Evolutionary conservation across 768 basidiomycete genomes (phyloP), one percentile per base, ranked within the genome.

Genomic region (Russula dissimulans): DNA sequence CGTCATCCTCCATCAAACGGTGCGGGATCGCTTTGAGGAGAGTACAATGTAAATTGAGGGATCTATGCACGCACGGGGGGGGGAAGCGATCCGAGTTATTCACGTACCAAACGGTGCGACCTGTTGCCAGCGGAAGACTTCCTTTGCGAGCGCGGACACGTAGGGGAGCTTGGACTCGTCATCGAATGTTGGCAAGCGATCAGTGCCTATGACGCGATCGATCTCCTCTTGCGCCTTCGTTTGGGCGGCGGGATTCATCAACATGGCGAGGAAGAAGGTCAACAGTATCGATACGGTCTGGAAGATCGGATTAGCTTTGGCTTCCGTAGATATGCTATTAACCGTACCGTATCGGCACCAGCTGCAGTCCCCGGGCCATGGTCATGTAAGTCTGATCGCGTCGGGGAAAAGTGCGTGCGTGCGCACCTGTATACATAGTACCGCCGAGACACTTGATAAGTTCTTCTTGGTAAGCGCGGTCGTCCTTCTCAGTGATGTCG

Each of bases 201-300:
- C 63, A 4, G 18, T 53, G 17, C 69, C 69, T 4, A 71, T 44
- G 2, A 71, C 65, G 5, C 50, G 46, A 46, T 71, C 71, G 5
- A 72, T 60, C 51, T 72, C 70, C 45, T 67, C 64, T 47, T 69
- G 69, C 3, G 65, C 69, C 50, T 58, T 59, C 1, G 15, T 18
- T 54, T 66, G 63, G 3, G 65, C 68, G 0, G 50, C 63, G 1
- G 66, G 71, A 54, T 64, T 57, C 59, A 64, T 64, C 42, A 60
- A 55, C 67, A 68, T 68, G 4, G 60, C 67, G 17, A 68, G 61
- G 53, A 69, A 56, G 52, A 70, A 69, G 1, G 66, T 62, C 51
- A 56, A 38, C 8, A 67, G 15, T 29, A 65, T 45, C 2, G 66
- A 59, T 12, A 62, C 60, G n/a, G 66, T 66, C 66, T 67, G 45